Base-by-base conservation (phyloP, 768 basidiomycete genomes). In the Heimioporus sp. region DNA sequence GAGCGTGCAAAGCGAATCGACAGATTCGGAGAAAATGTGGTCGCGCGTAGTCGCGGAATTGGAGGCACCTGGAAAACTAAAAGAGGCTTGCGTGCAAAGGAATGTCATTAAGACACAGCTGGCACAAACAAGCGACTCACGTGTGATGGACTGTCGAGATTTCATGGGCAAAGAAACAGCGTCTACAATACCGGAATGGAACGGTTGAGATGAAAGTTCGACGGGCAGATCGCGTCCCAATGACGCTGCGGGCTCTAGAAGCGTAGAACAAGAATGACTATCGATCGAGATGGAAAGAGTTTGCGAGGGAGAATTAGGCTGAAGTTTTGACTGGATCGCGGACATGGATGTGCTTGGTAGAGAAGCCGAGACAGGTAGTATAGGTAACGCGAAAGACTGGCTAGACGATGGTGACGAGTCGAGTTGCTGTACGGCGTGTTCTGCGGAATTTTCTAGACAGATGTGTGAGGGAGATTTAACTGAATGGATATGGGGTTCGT, bases 61-160 rank as follows among this genome's bases (percentile, higher is more conserved):
- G 28, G 52, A 49, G 37, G 58, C 38, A 54, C 50, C 55, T 37
- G 62, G 53, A 50, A 53, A 60, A 40, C 57, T 66, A 55, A 66
- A 60, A 20, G 68, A 68, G 20, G 59, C 67, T 68, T 48, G 30
- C 20, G 24, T 28, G 28, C n/a, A 10, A 21, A 10, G 2, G 24
- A 28, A 43, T 13, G 50, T 61, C 43, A 68, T 21, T 17, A n/a
- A 43, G 16, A 10, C 13, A 5, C 16, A n/a, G 5, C 15, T 0
- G 7, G 17, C 10, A 10, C 17, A 31, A 24, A 39, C 0, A 20
- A 39, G 17, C 30, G n/a, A 42, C 66, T 42, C 41, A 70, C 66
- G 56, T 66, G 61, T 64, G 55, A 65, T 57, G 59, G 54, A 54
- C 28, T 52, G 59, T 43, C 55, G 48, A 43, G 36, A 46, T 37